phyloP scores from a whole-genome alignment of 345 rosid species.

The Eutrema heterophyllum region DNA sequence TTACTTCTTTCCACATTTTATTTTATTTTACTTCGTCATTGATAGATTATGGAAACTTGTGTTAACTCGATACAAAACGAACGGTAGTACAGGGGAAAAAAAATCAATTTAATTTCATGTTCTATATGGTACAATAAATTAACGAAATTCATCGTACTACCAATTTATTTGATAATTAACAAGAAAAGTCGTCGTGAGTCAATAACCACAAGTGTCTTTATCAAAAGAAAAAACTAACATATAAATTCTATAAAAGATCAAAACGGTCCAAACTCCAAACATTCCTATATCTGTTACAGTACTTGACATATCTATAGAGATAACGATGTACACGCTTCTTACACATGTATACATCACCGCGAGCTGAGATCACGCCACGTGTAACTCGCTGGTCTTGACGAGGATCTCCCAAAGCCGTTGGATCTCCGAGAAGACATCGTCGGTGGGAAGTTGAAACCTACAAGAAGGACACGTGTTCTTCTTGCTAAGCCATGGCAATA shows the following conservation, averaged over 20 bases:
- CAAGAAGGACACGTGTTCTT: conserved; percentile 91
- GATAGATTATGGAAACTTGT: too few species aligned
- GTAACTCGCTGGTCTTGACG: conserved; percentile 23
- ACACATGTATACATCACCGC: conserved; percentile 1
- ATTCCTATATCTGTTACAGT: background rate
- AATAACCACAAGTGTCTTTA: background rate
- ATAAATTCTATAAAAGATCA: background rate
- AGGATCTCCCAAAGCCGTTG: conserved; percentile 73
- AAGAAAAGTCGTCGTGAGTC: background rate
- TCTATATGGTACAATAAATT: too few species aligned
- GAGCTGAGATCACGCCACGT: conserved; percentile 15
- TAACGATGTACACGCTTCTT: conserved; percentile 18
- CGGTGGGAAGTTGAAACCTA: conserved; percentile 81
- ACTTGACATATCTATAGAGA: background rate
- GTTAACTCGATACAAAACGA: too few species aligned
- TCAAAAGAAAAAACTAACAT: background rate
- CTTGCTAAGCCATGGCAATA: conserved; percentile 75
- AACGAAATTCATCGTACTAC: background rate
- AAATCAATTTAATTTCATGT: too few species aligned
- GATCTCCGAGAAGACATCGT: conserved; percentile 74
- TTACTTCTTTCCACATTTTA: too few species aligned
- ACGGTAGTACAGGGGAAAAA: too few species aligned
- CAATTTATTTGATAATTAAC: background rate
- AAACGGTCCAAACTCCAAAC: conserved; percentile 19
- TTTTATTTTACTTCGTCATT: too few species aligned